Evolutionary conservation across 1,139 yeast genomes (phyloP).

Genomic region (Suhomyces kunorum): DNA sequence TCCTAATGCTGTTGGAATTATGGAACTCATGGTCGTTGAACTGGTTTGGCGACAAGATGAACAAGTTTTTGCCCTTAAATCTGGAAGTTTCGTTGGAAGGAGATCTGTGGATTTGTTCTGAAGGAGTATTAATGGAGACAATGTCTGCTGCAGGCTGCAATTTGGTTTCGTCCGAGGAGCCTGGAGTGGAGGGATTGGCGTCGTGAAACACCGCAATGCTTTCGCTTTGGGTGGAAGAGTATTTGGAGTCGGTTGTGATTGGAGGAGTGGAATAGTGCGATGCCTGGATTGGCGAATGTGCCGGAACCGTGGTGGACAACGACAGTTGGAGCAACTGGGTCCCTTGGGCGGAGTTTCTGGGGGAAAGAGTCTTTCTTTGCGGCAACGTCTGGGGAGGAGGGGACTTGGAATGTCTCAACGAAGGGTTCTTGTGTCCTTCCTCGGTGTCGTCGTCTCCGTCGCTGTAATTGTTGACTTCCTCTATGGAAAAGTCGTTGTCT

Average conservation of each 20-base stretch:
- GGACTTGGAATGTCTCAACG: constrained; percentile 13
- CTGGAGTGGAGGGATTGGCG: constrained; percentile 4
- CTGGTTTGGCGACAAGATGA: constrained; percentile 46
- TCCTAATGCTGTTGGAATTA: constrained; percentile 14
- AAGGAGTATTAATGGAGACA: constrained; percentile 17
- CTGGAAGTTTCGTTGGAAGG: constrained; percentile 5
- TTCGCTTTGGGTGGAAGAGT: constrained; percentile 16
- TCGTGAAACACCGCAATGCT: constrained; percentile 5
- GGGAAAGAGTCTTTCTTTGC: constrained; percentile 11
- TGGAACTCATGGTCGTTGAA: constrained; percentile 40
- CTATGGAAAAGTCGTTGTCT: constrained; percentile 39
- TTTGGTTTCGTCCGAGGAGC: constrained; percentile 5
- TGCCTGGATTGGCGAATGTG: background rate
- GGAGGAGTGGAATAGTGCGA: constrained; percentile 14
- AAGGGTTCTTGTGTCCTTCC: constrained; percentile 8
- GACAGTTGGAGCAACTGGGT: constrained; percentile 11
- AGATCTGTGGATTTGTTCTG: constrained; percentile 4
- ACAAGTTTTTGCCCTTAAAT: constrained; percentile 34
- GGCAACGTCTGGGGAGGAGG: background rate
- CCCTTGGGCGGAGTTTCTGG: constrained; percentile 5
- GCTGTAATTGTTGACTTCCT: constrained; percentile 42
- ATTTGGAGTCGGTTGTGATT: constrained; percentile 9
- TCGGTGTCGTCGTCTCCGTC: constrained; percentile 33
- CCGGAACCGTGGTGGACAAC: background rate
- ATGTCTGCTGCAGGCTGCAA: constrained; percentile 29